Conservation (phyloP, 345 rosid species). For the Aquilaria malaccensis region DNA sequence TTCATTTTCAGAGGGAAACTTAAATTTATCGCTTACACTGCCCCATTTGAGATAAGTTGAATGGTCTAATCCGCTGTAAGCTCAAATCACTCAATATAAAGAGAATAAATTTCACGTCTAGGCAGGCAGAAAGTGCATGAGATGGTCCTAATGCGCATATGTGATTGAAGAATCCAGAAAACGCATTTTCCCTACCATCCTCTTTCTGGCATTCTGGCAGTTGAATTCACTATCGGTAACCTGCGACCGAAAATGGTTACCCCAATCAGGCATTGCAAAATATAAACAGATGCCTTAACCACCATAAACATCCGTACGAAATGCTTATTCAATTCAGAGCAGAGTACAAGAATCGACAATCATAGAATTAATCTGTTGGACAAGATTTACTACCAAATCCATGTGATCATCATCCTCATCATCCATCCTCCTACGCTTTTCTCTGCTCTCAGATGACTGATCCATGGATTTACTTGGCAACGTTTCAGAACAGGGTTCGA, state of each 20-base stretch:
- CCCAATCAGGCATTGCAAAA: conserved; percentile 2
- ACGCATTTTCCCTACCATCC: conserved; percentile 42
- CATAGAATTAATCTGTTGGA: not conserved
- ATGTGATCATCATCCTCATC: conserved; percentile 43
- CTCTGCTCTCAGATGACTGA: conserved; percentile 39
- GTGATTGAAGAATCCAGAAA: not conserved
- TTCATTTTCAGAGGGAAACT: too few relatives aligned
- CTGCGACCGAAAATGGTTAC: conserved; percentile 31
- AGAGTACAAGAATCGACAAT: not conserved
- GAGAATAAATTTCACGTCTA: too few relatives aligned
- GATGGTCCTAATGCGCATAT: too few relatives aligned
- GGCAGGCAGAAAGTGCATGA: too few relatives aligned
- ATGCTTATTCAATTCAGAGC: too few relatives aligned
- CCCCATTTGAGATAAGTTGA: too few relatives aligned
- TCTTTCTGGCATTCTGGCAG: conserved; percentile 46
- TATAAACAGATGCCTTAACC: not conserved
- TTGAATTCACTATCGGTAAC: conserved; percentile 26
- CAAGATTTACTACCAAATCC: conserved; percentile 28
- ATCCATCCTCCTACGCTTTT: conserved; percentile 66
- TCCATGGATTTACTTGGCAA: conserved; percentile 21
- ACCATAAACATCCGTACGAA: too few relatives aligned
- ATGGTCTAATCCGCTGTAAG: too few relatives aligned
- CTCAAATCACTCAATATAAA: too few relatives aligned
- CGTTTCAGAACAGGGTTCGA: conserved; percentile 39
- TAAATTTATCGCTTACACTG: too few relatives aligned